Conservation (phyloP, 768 basidiomycete species). For the Rossbeevera mucosa region DNA sequence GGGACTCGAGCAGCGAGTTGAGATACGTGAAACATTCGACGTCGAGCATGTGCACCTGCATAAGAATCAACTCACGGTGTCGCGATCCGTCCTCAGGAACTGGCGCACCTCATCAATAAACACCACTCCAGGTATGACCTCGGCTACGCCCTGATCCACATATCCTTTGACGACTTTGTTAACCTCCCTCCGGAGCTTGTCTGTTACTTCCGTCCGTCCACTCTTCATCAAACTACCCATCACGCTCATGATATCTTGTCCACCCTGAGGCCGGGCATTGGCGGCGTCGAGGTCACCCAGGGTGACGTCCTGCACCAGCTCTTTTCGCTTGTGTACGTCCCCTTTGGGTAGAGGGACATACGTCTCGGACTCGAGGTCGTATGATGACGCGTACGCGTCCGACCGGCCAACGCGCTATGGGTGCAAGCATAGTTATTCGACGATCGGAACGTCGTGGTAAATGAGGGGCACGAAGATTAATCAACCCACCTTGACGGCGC, state of each 20-base stretch:
- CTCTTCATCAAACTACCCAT: slow-evolving; percentile 92
- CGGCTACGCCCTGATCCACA: slow-evolving; percentile 97
- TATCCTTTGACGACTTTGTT: slow-evolving; percentile 97
- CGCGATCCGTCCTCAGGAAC: background rate
- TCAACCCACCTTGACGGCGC: slow-evolving; percentile 79
- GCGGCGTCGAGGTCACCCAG: slow-evolving; percentile 94
- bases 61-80: background rate
- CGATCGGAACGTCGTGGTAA: background rate
- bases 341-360: slow-evolving; percentile 97
- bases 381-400: slow-evolving; percentile 96
- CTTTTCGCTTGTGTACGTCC: slow-evolving; percentile 93
- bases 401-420: slow-evolving; percentile 88
- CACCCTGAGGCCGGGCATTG: slow-evolving; percentile 92
- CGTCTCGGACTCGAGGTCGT: slow-evolving; percentile 96
- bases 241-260: slow-evolving; percentile 98
- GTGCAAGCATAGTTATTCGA: background rate
- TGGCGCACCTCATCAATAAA: slow-evolving; percentile 94
- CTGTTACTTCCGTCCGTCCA: slow-evolving; percentile 92
- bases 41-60: slow-evolving; percentile 97
- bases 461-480: background rate
- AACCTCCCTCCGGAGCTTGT: slow-evolving; percentile 91
- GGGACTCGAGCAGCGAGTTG: slow-evolving; percentile 90
- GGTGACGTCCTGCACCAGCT: slow-evolving; percentile 92
- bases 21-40: slow-evolving; percentile 99
- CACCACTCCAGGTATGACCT: slow-evolving; percentile 95